phyloP scores from a whole-genome alignment of 306 rosid genomes.

The Oxytropis ochrocephala region DNA sequence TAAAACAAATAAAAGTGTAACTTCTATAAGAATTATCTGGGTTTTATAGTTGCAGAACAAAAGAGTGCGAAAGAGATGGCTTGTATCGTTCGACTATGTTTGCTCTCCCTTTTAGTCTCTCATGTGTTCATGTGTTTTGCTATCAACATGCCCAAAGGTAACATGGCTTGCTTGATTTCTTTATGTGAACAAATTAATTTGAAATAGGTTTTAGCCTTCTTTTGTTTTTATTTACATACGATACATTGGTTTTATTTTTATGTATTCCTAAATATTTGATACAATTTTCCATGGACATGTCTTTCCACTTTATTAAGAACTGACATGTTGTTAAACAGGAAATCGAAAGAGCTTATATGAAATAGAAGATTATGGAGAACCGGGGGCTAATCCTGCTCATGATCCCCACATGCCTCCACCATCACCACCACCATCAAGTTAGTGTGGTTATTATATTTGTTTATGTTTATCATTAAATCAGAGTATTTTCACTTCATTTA shows the following conservation, averaged over 20 bases:
- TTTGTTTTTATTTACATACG: neutral
- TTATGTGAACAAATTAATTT: neutral
- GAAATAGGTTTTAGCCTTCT: neutral
- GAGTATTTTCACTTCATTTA: neutral
- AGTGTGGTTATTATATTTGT: neutral
- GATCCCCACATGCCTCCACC: neutral
- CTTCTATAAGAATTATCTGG: neutral
- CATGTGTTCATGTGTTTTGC: neutral
- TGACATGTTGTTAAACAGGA: neutral
- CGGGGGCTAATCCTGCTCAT: neutral
- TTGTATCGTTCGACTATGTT: neutral
- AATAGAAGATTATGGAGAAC: neutral
- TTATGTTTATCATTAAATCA: too few species aligned
- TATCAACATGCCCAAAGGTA: neutral
- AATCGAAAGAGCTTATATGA: neutral
- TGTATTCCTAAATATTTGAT: neutral
- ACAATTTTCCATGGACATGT: neutral
- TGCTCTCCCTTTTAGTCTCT: conserved; percentile 12
- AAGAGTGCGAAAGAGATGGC: neutral
- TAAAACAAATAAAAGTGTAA: too few species aligned
- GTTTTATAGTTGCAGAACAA: too few species aligned
- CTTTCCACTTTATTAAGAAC: too few species aligned
- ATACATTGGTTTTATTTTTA: neutral
- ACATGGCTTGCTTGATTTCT: neutral
- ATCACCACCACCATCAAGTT: neutral